These are phyloP conservation scores for Rhizopus stolonifer DNA, from an alignment of 371 early-diverging fungal genomes.

Conservation along the genomic window DNA sequence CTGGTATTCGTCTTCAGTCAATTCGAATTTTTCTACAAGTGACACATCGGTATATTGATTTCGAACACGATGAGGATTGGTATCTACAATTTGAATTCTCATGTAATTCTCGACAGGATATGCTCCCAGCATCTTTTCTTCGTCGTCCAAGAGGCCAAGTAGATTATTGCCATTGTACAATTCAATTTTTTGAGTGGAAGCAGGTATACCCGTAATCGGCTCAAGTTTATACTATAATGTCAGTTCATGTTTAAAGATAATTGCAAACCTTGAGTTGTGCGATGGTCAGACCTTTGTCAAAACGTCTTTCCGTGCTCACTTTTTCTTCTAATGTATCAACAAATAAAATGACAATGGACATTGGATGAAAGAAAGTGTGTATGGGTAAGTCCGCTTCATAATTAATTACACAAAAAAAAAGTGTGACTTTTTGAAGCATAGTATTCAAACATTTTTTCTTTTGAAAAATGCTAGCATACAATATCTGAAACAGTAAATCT, in stretches of 20 bases:
- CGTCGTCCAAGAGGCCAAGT: slow-evolving; percentile 67
- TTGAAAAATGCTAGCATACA: no score
- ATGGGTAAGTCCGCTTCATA: no score
- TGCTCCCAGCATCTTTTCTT: slow-evolving; percentile 76
- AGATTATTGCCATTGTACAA: slow-evolving; percentile 61
- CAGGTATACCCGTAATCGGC: slow-evolving; percentile 90
- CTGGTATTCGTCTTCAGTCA: slow-evolving; percentile 86
- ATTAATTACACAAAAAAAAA: no score
- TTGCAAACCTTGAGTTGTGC: slow-evolving; percentile 64
- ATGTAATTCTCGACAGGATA: slow-evolving; percentile 85
- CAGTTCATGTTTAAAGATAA: neutral
- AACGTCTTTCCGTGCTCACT: slow-evolving; percentile 74
- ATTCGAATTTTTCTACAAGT: slow-evolving; percentile 89
- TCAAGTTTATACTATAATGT: slow-evolving; percentile 72
- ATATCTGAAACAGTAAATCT: no score
- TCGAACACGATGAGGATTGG: slow-evolving; percentile 66
- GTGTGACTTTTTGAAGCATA: no score
- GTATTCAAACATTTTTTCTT: no score
- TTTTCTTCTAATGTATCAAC: slow-evolving; percentile 62
- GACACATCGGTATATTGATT: slow-evolving; percentile 85
- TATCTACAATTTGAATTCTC: slow-evolving; percentile 67
- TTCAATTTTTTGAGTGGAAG: slow-evolving; percentile 62
- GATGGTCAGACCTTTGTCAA: slow-evolving; percentile 76
- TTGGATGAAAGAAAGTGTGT: slow-evolving; percentile 18
- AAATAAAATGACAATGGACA: slow-evolving; percentile 75